Evolutionary conservation across 352 stramenopile genomes (phyloP), one percentile per base, ranked within the genome.

Genomic region (Phytophthora litchii): DNA sequence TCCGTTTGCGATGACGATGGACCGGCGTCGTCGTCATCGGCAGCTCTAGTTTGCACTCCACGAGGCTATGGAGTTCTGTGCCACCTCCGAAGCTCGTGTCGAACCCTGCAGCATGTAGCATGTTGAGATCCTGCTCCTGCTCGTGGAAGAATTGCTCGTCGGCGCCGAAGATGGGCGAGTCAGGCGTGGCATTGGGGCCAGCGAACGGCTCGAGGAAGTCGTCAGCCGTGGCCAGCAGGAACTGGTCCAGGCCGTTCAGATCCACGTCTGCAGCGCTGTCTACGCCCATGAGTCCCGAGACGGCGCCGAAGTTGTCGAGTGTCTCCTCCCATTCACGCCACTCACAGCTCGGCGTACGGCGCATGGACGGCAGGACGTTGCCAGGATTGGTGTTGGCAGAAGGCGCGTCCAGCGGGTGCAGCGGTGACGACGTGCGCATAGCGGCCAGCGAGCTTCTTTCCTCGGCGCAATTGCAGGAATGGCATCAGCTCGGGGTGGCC

Each of bases 151-250:
- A 50, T 2, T 60, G 44, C 14, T 60, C 44, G 45, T 74, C 51
- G 3, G 54, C 25, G 4, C 60, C 21, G 35, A 64, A 80, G 13
- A 69, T 50, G 10, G 67, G 65, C 54, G 65, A 79, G 40, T 75
- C 49, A 3, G 71, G 62, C 32, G 67, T 56, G 17, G 52, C 46
- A 47, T 60, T 58, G 44, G 32, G n/a, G 41, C 55, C 46, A 9
- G 56, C 46, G 34, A 87, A 74, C 8, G 77, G 74, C 42, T 86
- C 78, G 38, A 86, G 69, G 60, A 89, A 86, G 49, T 86, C 78
- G 45, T 91, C 80, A 12, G 73, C 70, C 12, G 67, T 77, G 13
- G 75, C 67, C 36, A 91, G 47, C 46, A 91, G 40, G 40, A 84
- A 88, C 43, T 83, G 68, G 62, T 91, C 81, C 17, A 89, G 68